Conservation (phyloP, 2,329 filamentous ascomycete species). For the Arachnomyces sp. region DNA sequence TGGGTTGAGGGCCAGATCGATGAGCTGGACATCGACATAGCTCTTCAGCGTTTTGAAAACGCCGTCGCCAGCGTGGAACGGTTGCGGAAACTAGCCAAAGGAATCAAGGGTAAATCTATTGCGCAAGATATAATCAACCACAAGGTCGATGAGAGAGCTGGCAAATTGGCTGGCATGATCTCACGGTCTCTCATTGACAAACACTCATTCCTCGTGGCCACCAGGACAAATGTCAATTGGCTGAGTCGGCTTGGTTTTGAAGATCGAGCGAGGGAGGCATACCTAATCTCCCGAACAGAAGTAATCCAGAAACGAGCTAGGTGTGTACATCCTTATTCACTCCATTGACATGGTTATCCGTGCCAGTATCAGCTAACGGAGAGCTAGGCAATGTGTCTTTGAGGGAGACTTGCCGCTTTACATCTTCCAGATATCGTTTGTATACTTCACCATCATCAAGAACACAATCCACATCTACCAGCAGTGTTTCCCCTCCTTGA, state of each 20-base stretch:
- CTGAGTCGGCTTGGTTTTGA: slow-evolving; percentile 81
- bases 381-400: slow-evolving; percentile 76
- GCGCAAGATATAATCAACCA: slow-evolving; percentile 88
- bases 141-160: slow-evolving; percentile 79
- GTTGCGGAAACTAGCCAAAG: slow-evolving; percentile 67
- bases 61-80: slow-evolving; percentile 80
- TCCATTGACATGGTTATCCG: not conserved
- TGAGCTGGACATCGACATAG: slow-evolving; percentile 91
- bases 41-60: slow-evolving; percentile 77
- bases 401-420: slow-evolving; percentile 88
- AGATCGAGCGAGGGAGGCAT: slow-evolving; percentile 78
- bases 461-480: slow-evolving; percentile 91
- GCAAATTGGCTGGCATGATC: slow-evolving; percentile 66
- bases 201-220: slow-evolving; percentile 67
- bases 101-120: slow-evolving; percentile 74
- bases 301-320: slow-evolving; percentile 75
- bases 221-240: slow-evolving; percentile 75
- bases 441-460: slow-evolving; percentile 88
- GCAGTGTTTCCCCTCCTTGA: slow-evolving; percentile 70
- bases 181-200: slow-evolving; percentile 69
- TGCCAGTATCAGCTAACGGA: too few relatives aligned
- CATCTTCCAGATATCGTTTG: slow-evolving; percentile 89
- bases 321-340: slow-evolving; percentile 39
- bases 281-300: slow-evolving; percentile 68
- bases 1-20: slow-evolving; percentile 96